phyloP scores from a whole-genome alignment of 176 grass and related monocot species.

The Cymbopogon citratus region DNA sequence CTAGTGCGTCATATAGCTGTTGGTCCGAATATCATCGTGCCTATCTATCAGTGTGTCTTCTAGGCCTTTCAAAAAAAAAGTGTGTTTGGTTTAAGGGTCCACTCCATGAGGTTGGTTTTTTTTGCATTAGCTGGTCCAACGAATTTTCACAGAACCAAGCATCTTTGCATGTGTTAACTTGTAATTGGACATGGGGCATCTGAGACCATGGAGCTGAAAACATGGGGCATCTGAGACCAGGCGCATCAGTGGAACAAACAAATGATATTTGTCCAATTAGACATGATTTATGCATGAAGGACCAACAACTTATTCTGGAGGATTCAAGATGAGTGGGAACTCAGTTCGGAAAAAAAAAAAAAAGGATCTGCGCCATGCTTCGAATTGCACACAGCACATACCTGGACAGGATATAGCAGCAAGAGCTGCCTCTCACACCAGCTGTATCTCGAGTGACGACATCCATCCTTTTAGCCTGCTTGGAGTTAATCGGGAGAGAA shows the following conservation, averaged over 20 bases:
- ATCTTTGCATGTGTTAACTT: too few species aligned
- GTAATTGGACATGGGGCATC: too few species aligned
- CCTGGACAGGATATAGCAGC: conserved; percentile 74
- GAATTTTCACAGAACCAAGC: too few species aligned
- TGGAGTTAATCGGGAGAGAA: background rate
- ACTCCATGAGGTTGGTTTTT: too few species aligned
- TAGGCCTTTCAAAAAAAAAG: too few species aligned
- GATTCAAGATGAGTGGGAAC: conserved; percentile 1
- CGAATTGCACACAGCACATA: background rate
- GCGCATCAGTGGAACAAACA: background rate
- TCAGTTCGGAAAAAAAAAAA: background rate
- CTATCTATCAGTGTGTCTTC: too few species aligned
- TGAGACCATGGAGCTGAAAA: too few species aligned
- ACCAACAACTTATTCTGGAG: background rate
- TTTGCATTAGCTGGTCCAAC: too few species aligned
- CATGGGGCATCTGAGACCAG: conserved; percentile 16
- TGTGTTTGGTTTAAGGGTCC: too few species aligned
- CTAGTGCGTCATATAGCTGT: too few species aligned
- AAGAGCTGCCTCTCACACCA: conserved; percentile 70
- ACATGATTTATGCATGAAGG: background rate
- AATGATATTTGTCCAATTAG: background rate
- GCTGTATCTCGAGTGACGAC: conserved; percentile 74
- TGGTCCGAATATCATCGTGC: too few species aligned
- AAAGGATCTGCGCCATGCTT: background rate
- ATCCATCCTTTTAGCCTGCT: conserved; percentile 87